phyloP scores from a whole-genome alignment of 192 early-diverging fungal genomes.

The Linnemannia exigua region DNA sequence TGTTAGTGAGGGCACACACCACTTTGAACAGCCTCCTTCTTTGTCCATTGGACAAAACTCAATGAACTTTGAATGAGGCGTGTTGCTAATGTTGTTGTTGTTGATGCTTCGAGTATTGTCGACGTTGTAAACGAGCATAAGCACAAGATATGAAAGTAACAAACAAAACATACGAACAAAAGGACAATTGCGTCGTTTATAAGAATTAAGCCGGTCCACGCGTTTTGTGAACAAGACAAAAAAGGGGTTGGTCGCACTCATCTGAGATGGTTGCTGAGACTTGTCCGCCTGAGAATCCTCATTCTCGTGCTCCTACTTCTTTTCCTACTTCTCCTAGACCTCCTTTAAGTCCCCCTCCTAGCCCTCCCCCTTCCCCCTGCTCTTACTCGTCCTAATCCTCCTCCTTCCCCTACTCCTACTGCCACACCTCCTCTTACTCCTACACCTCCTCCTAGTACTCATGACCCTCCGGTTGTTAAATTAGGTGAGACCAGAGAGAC shows the following conservation, averaged over 20 bases:
- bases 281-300: no score
- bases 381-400: no score
- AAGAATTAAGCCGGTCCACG: background rate
- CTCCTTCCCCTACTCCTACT: no score
- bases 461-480: no score
- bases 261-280: background rate
- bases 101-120: background rate
- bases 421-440: no score
- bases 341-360: no score
- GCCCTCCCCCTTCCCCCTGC: no score
- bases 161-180: background rate
- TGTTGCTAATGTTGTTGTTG: background rate
- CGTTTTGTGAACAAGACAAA: background rate
- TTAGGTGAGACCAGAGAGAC: background rate
- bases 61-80: background rate
- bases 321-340: no score
- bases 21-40: background rate
- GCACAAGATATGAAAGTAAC: background rate
- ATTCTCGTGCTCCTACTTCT: no score
- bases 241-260: background rate
- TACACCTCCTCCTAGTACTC: no score
- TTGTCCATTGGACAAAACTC: background rate
- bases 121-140: background rate
- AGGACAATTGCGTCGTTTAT: background rate
- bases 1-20: background rate